These are phyloP conservation scores for Sarocladiaceae sp. DNA, from an alignment of 2,329 filamentous ascomycete species.

Conservation along the genomic window DNA sequence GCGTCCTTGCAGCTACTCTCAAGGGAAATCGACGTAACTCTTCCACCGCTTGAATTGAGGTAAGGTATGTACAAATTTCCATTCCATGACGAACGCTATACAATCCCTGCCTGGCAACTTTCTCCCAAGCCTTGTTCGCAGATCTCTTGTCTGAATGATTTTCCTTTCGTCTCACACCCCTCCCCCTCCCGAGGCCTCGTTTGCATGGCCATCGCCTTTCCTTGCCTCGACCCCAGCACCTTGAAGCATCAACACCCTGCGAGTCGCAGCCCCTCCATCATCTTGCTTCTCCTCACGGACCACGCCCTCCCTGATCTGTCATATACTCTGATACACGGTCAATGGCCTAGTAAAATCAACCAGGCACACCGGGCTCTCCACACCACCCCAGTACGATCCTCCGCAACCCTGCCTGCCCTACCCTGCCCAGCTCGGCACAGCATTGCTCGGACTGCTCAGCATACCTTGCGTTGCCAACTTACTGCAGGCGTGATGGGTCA, in stretches of 20 bases:
- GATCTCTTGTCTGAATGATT: background rate
- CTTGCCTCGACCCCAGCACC: background rate
- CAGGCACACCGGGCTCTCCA: constrained; percentile 38
- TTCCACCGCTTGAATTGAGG: background rate
- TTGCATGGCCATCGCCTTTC: background rate
- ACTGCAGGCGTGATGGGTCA: background rate
- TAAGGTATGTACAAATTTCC: constrained; percentile 3
- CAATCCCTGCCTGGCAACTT: background rate
- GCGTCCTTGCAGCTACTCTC: no score
- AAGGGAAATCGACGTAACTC: no score
- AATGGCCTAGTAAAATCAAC: constrained; percentile 35
- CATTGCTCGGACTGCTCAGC: background rate
- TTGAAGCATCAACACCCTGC: constrained; percentile 5
- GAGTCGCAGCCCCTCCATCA: constrained; percentile 3
- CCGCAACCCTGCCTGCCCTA: background rate
- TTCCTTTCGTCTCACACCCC: constrained; percentile 4
- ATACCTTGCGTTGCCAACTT: background rate
- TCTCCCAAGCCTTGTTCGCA: background rate
- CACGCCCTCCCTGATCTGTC: constrained; percentile 17
- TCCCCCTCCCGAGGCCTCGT: background rate
- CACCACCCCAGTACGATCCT: constrained; percentile 14
- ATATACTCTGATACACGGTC: constrained; percentile 41
- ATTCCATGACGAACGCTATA: no score
- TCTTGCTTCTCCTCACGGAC: background rate
- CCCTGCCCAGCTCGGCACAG: constrained; percentile 1